These are phyloP conservation scores for Penicillium italicum DNA, from an alignment of 2,329 filamentous ascomycete species.

Conservation along the genomic window DNA sequence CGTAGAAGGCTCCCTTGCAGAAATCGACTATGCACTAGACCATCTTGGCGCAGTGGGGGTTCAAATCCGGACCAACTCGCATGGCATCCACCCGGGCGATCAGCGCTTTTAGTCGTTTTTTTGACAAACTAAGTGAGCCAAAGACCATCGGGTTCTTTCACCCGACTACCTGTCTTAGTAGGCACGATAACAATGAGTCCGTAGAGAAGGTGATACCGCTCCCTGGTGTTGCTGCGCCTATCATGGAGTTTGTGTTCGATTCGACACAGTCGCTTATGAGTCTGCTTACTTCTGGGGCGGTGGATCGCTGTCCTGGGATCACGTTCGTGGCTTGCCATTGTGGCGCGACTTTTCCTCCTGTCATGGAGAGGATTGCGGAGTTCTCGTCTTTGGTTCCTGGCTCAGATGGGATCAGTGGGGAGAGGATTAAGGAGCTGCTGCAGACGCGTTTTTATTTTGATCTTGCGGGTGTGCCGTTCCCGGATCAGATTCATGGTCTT, in stretches of 20 bases:
- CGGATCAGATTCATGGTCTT: slow-evolving; percentile 49
- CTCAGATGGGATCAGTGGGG: slow-evolving; percentile 4
- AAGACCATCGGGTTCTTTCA: slow-evolving; percentile 54
- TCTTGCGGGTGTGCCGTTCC: slow-evolving; percentile 51
- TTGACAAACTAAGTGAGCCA: slow-evolving; percentile 47
- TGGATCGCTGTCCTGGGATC: slow-evolving; percentile 21
- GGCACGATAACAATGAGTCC: neutral
- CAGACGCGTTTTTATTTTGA: slow-evolving; percentile 51
- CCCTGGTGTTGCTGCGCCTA: slow-evolving; percentile 18
- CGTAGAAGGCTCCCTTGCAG: slow-evolving; percentile 45
- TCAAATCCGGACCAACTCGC: slow-evolving; percentile 51
- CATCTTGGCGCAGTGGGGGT: slow-evolving; percentile 51
- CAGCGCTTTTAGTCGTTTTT: slow-evolving; percentile 44
- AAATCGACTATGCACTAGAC: slow-evolving; percentile 46
- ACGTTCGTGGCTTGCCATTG: slow-evolving; percentile 25
- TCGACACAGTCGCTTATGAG: slow-evolving; percentile 25
- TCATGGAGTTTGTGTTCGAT: slow-evolving; percentile 31
- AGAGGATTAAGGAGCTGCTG: slow-evolving; percentile 15
- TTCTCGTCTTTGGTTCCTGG: slow-evolving; percentile 12
- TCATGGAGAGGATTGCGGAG: slow-evolving; percentile 21
- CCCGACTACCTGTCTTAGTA: slow-evolving; percentile 41
- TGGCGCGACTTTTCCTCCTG: slow-evolving; percentile 32
- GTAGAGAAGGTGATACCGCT: slow-evolving; percentile 14
- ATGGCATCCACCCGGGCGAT: slow-evolving; percentile 53
- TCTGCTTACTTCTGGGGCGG: slow-evolving; percentile 22